phyloP scores from a whole-genome alignment of 176 grass and related monocot genomes.

The Eleusine indica region DNA sequence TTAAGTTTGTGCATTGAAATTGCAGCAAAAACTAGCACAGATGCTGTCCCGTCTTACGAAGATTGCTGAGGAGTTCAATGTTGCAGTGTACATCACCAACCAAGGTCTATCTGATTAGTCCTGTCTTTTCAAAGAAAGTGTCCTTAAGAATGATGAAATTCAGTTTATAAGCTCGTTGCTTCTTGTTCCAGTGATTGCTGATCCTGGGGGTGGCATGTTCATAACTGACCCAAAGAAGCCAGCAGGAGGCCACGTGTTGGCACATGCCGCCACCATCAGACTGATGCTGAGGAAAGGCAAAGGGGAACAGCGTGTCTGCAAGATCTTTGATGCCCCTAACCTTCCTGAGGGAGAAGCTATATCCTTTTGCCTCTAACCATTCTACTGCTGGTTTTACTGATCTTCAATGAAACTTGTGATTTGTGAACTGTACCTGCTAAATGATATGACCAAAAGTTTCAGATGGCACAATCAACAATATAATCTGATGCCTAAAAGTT shows the following conservation, averaged over 20 bases:
- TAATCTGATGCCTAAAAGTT: slow-evolving; percentile 10
- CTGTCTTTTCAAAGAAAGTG: slow-evolving; percentile 20
- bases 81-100: slow-evolving; percentile 97
- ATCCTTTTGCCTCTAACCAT: slow-evolving; percentile 55
- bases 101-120: slow-evolving; percentile 50
- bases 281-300: slow-evolving; percentile 96
- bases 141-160: background rate
- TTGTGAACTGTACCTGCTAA: background rate
- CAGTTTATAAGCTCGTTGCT: slow-evolving; percentile 9
- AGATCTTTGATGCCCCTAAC: slow-evolving; percentile 94
- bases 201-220: slow-evolving; percentile 85
- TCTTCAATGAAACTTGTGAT: background rate
- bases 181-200: slow-evolving; percentile 71
- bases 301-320: slow-evolving; percentile 89
- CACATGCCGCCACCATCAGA: slow-evolving; percentile 68
- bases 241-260: slow-evolving; percentile 79
- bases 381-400: background rate
- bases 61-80: slow-evolving; percentile 96
- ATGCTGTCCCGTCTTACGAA: slow-evolving; percentile 89
- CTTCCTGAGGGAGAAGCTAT: slow-evolving; percentile 89
- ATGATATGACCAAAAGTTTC: background rate
- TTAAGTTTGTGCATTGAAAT: slow-evolving; percentile 21
- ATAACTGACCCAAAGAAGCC: slow-evolving; percentile 91
- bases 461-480: slow-evolving; percentile 13
- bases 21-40: slow-evolving; percentile 93